phyloP scores from a whole-genome alignment of 371 early-diverging fungal species.

The Funneliformis caledonium region DNA sequence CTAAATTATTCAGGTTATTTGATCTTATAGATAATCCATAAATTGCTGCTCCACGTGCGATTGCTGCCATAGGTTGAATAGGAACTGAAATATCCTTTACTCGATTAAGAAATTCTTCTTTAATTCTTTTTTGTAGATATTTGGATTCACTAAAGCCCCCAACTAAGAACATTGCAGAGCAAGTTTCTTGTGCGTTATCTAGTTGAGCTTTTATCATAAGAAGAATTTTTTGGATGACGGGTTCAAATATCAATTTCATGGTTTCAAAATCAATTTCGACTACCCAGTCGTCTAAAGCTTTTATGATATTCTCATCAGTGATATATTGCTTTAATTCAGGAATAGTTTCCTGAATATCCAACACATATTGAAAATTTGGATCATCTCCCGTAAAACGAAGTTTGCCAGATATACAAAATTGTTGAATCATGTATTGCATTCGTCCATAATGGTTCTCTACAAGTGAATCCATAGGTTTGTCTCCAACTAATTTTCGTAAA shows the following conservation, averaged over 20 bases:
- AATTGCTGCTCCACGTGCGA: slow-evolving; percentile 40
- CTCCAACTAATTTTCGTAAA: background rate
- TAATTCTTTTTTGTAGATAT: slow-evolving; percentile 51
- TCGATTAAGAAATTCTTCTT: slow-evolving; percentile 45
- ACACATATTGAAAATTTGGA: background rate
- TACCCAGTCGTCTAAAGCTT: slow-evolving; percentile 25
- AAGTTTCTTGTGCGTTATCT: background rate
- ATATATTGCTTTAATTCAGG: slow-evolving; percentile 1
- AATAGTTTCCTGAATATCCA: background rate
- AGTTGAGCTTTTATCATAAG: slow-evolving; percentile 35
- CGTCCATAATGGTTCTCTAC: slow-evolving; percentile 10
- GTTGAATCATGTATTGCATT: slow-evolving; percentile 20
- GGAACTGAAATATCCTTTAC: slow-evolving; percentile 40
- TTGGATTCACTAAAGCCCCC: slow-evolving; percentile 59
- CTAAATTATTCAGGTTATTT: slow-evolving; percentile 27
- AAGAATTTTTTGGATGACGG: slow-evolving; percentile 34
- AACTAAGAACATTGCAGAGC: slow-evolving; percentile 54
- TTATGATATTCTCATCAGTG: background rate
- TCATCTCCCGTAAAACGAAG: background rate
- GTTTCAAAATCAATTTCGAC: slow-evolving; percentile 18
- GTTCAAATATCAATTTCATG: slow-evolving; percentile 38
- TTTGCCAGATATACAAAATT: background rate
- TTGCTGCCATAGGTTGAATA: background rate
- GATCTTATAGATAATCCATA: slow-evolving; percentile 47
- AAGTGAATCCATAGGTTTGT: background rate